A percentile compares a stretch with the other conserved stretches of the same genome.
Conservation (phyloP, 2,329 filamentous ascomycete genomes). For the Cladobotryum protrusum region DNA sequence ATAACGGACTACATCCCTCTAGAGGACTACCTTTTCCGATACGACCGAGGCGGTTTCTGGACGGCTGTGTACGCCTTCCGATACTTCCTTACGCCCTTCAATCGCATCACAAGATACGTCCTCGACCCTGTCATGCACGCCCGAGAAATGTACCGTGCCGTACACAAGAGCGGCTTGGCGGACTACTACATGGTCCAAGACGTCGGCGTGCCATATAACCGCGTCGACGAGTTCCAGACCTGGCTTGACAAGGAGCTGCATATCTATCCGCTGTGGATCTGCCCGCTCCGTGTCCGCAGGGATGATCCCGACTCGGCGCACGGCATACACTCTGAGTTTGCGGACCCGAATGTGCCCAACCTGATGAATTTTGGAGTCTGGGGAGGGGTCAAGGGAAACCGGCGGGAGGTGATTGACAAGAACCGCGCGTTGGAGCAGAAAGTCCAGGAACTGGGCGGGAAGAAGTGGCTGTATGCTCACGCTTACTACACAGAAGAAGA, state of each 20-base stretch:
- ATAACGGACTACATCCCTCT: slow-evolving; percentile 52
- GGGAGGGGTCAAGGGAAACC: slow-evolving; percentile 41
- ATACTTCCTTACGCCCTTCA: slow-evolving; percentile 62
- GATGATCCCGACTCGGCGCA: slow-evolving; percentile 35
- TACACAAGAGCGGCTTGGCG: slow-evolving; percentile 55
- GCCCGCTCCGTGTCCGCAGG: slow-evolving; percentile 42
- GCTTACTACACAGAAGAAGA: slow-evolving; percentile 62
- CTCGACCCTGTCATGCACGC: slow-evolving; percentile 59
- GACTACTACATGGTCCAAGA: slow-evolving; percentile 61
- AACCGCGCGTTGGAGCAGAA: slow-evolving; percentile 58
- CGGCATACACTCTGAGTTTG: slow-evolving; percentile 43
- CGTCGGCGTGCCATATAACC: slow-evolving; percentile 44
- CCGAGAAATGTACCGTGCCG: slow-evolving; percentile 57
- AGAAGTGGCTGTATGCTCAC: slow-evolving; percentile 66
- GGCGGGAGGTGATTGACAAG: slow-evolving; percentile 41
- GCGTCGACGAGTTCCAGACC: slow-evolving; percentile 37
- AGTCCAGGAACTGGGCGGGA: slow-evolving; percentile 53
- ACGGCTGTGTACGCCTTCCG: slow-evolving; percentile 54
- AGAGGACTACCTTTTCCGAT: slow-evolving; percentile 63
- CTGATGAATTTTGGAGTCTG: slow-evolving; percentile 60
- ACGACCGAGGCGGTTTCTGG: slow-evolving; percentile 66
- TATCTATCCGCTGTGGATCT: slow-evolving; percentile 53
- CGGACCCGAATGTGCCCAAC: slow-evolving; percentile 29
- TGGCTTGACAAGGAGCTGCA: slow-evolving; percentile 41
- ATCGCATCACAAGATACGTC: slow-evolving; percentile 53